Percentiles rank a stretch among this genome's conserved stretches.
Evolutionary conservation across 1,284 basidiomycete species (phyloP).

Genomic region (Marasmius sp.): DNA sequence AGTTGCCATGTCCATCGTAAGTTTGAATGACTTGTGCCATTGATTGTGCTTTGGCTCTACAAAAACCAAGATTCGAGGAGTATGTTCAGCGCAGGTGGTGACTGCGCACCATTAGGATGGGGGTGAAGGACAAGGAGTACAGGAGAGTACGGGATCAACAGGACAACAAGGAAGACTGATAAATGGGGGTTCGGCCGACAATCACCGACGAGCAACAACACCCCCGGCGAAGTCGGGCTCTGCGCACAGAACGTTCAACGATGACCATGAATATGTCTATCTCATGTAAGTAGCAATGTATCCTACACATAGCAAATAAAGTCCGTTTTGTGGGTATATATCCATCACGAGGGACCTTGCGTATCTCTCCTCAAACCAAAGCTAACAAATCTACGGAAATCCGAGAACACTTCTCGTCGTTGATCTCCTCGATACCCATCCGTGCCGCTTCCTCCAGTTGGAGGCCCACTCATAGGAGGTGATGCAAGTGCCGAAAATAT

Average conservation of each 20-base stretch:
- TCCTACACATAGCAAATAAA: not conserved
- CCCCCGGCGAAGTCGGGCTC: no score
- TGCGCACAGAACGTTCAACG: no score
- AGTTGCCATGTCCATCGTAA: slow-evolving; percentile 60
- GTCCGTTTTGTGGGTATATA: not conserved
- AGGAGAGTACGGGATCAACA: no score
- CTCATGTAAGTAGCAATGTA: not conserved
- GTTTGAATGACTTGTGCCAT: slow-evolving; percentile 52
- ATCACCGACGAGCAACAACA: no score
- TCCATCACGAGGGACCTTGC: slow-evolving; percentile 35
- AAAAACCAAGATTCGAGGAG: no score
- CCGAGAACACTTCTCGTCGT: slow-evolving; percentile 80
- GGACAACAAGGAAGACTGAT: no score
- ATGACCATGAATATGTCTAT: no score
- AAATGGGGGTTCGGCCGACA: no score
- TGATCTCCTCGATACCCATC: slow-evolving; percentile 44
- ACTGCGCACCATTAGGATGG: no score
- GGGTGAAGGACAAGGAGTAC: no score
- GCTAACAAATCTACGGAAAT: slow-evolving; percentile 81
- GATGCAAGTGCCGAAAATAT: slow-evolving; percentile 59
- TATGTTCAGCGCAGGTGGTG: no score
- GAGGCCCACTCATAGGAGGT: slow-evolving; percentile 54
- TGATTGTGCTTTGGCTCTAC: slow-evolving; percentile 11
- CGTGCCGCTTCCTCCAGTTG: slow-evolving; percentile 46
- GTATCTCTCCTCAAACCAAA: slow-evolving; percentile 79